Evolutionary conservation across 768 basidiomycete species (phyloP).

Genomic region (Hortiboletus flavorubellus): DNA sequence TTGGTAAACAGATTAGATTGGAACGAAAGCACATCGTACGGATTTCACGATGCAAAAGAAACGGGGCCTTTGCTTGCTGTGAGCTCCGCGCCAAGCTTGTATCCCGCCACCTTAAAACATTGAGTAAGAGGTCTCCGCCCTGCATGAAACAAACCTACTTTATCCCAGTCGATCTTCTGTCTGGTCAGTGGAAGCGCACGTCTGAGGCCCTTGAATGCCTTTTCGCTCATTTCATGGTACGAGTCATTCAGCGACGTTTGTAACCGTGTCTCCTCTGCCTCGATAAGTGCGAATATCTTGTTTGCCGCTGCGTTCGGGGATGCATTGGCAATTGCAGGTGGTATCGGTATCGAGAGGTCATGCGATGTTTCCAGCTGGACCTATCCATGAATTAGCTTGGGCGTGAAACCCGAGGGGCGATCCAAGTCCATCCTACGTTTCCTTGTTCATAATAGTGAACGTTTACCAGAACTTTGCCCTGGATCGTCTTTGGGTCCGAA

Average conservation of each 20-base stretch:
- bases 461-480: conserved; percentile 75
- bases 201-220: conserved; percentile 87
- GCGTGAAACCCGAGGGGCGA: neutral
- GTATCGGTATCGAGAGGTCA: conserved; percentile 59
- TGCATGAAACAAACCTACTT: conserved; percentile 41
- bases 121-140: neutral
- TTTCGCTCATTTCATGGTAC: conserved; percentile 89
- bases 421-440: conserved; percentile 52
- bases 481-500: conserved; percentile 48
- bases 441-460: conserved; percentile 99
- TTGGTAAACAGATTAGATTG: neutral
- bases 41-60: conserved; percentile 25
- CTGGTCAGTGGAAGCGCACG: conserved; percentile 89
- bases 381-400: conserved; percentile 36
- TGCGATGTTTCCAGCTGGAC: conserved; percentile 87
- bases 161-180: conserved; percentile 96
- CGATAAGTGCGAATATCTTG: conserved; percentile 78
- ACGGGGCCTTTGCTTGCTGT: conserved; percentile 62
- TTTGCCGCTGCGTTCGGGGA: conserved; percentile 52
- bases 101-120: conserved; percentile 44
- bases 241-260: conserved; percentile 77
- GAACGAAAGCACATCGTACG: neutral
- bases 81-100: conserved; percentile 77
- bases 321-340: conserved; percentile 52
- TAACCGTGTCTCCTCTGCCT: conserved; percentile 75